These are phyloP conservation scores for Microbotryum violaceum DNA, from an alignment of 1,284 basidiomycete species.

Conservation along the genomic window DNA sequence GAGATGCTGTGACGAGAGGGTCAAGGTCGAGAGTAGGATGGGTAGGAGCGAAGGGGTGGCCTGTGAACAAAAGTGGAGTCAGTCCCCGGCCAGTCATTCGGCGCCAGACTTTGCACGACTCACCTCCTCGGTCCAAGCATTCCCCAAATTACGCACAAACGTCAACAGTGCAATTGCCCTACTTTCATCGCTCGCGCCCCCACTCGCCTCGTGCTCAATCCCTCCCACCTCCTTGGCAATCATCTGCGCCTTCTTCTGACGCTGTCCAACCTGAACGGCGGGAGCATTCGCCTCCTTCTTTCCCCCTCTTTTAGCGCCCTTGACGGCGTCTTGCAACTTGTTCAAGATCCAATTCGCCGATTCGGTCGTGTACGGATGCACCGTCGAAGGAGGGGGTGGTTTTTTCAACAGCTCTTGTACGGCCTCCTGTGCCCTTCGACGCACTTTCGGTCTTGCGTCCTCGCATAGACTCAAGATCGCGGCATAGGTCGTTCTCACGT, in stretches of 20 bases:
- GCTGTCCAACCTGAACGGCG: constrained; percentile 11
- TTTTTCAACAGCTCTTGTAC: constrained; percentile 64
- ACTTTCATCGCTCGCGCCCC: constrained; percentile 52
- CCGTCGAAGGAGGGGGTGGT: constrained; percentile 64
- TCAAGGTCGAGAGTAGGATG: constrained; percentile 53
- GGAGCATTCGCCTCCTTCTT: constrained; percentile 53
- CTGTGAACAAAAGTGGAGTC: too few relatives aligned
- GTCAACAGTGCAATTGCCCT: constrained; percentile 72
- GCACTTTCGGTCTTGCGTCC: constrained; percentile 87
- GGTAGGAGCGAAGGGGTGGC: constrained; percentile 60
- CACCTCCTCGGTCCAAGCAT: constrained; percentile 57
- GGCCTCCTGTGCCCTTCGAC: constrained; percentile 80
- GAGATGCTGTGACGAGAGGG: constrained; percentile 30
- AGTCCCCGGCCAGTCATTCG: neutral
- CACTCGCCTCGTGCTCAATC: constrained; percentile 23
- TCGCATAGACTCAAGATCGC: constrained; percentile 71
- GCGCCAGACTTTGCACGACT: constrained; percentile 20
- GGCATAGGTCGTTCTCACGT: constrained; percentile 65
- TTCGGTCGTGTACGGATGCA: constrained; percentile 75
- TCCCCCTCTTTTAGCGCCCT: constrained; percentile 55
- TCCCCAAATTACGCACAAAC: constrained; percentile 56
- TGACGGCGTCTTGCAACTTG: constrained; percentile 59
- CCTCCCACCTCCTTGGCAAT: constrained; percentile 47
- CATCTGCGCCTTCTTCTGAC: constrained; percentile 34
- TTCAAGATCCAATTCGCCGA: constrained; percentile 70